phyloP scores from a whole-genome alignment of 1,139 yeast species.

The Yamadazyma buinensis region DNA sequence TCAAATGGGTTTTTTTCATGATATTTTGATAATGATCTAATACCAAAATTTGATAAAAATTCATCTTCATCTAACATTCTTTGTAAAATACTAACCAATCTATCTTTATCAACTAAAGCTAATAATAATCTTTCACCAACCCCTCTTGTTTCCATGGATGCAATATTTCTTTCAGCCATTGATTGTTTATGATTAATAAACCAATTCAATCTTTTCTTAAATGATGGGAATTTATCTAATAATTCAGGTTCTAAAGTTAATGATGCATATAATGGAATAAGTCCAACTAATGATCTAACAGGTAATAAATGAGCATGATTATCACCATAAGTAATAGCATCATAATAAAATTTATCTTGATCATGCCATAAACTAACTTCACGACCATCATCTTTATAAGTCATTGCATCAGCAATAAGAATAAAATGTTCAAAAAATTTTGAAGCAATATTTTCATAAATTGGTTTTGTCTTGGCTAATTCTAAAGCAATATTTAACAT shows the following conservation, averaged over 20 bases:
- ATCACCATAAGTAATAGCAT: slow-evolving; percentile 80
- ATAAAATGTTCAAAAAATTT: slow-evolving; percentile 94
- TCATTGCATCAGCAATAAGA: slow-evolving; percentile 93
- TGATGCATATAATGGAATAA: slow-evolving; percentile 90
- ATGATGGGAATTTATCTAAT: slow-evolving; percentile 74
- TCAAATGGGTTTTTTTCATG: slow-evolving; percentile 85
- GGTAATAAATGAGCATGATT: slow-evolving; percentile 71
- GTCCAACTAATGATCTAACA: slow-evolving; percentile 86
- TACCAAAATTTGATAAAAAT: slow-evolving; percentile 83
- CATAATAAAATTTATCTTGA: slow-evolving; percentile 84
- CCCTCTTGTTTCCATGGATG: slow-evolving; percentile 83
- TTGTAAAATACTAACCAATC: slow-evolving; percentile 71
- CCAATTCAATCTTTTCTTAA: slow-evolving; percentile 85
- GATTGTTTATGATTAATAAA: slow-evolving; percentile 68
- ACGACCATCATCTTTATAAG: slow-evolving; percentile 59
- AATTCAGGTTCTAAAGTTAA: slow-evolving; percentile 87
- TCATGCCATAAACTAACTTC: slow-evolving; percentile 86
- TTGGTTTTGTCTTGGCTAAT: slow-evolving; percentile 77
- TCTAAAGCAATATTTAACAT: slow-evolving; percentile 94
- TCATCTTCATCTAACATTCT: slow-evolving; percentile 88
- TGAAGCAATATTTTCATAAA: slow-evolving; percentile 92
- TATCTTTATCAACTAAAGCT: slow-evolving; percentile 78
- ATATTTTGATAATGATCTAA: slow-evolving; percentile 83
- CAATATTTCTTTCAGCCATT: slow-evolving; percentile 84
- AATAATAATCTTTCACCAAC: slow-evolving; percentile 80